A percentile compares a stretch with the other conserved stretches of the same genome.
Conservation (phyloP, 2,329 filamentous ascomycete genomes). For the Sphaerulina musiva region DNA sequence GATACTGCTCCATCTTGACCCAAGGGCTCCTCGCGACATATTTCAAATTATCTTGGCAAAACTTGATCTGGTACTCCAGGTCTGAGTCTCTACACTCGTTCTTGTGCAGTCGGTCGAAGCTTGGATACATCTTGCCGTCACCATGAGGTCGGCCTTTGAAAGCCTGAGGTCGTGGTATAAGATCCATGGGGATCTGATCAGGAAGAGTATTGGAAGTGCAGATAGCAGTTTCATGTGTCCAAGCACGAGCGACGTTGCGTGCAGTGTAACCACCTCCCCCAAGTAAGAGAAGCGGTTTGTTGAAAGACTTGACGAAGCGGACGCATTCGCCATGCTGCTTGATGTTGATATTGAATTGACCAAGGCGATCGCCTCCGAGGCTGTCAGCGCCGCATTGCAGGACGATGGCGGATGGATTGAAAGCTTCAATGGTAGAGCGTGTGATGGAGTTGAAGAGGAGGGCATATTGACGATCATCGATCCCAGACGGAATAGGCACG, state of each 20-base stretch:
- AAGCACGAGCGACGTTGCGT: slow-evolving; percentile 89
- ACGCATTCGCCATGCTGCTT: slow-evolving; percentile 90
- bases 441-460: slow-evolving; percentile 78
- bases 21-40: slow-evolving; percentile 82
- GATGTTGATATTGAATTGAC: slow-evolving; percentile 94
- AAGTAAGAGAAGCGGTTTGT: slow-evolving; percentile 78
- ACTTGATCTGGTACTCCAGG: slow-evolving; percentile 47
- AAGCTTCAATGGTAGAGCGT: slow-evolving; percentile 68
- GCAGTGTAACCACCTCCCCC: slow-evolving; percentile 96
- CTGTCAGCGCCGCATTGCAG: slow-evolving; percentile 95
- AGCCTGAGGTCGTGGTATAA: slow-evolving; percentile 79
- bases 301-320: slow-evolving; percentile 74
- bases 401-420: slow-evolving; percentile 84
- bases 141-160: slow-evolving; percentile 72
- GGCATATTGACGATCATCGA: slow-evolving; percentile 70
- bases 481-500: slow-evolving; percentile 61
- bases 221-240: slow-evolving; percentile 93
- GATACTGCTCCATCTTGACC: slow-evolving; percentile 75
- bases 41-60: slow-evolving; percentile 62
- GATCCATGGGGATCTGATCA: slow-evolving; percentile 62
- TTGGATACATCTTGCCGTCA: slow-evolving; percentile 68
- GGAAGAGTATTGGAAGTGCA: slow-evolving; percentile 69
- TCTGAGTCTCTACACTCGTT: slow-evolving; percentile 71
- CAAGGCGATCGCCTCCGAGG: slow-evolving; percentile 84
- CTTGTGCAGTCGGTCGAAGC: slow-evolving; percentile 60